Evolutionary conservation across 139 green algal species (phyloP).

Genomic region (Coccomyxa sp.): DNA sequence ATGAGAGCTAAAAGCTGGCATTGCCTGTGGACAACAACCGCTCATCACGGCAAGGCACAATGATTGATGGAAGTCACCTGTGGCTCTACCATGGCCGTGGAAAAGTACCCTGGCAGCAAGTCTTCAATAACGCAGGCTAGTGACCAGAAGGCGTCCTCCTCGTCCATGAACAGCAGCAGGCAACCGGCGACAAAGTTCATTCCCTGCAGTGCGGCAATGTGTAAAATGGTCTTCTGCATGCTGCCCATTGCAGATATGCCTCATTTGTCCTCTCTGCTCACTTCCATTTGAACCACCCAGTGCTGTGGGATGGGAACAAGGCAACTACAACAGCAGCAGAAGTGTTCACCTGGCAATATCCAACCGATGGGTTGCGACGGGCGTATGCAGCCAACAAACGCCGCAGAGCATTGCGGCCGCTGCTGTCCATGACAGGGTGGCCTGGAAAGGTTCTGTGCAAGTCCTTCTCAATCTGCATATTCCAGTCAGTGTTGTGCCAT

Average conservation of each 20-base stretch:
- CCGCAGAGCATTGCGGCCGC: slow-evolving; percentile 52
- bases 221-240: neutral
- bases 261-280: neutral
- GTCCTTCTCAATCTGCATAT: slow-evolving; percentile 81
- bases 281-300: neutral
- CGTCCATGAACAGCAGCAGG: slow-evolving; percentile 78
- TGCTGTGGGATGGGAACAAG: too few species aligned
- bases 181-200: slow-evolving; percentile 85
- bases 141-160: slow-evolving; percentile 90
- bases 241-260: neutral
- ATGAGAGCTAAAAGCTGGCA: neutral
- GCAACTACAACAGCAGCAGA: neutral
- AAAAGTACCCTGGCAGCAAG: slow-evolving; percentile 76
- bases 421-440: slow-evolving; percentile 62
- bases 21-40: neutral
- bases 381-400: slow-evolving; percentile 71
- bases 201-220: slow-evolving; percentile 33
- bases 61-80: slow-evolving; percentile 28
- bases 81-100: slow-evolving; percentile 68
- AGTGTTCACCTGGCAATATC: slow-evolving; percentile 74
- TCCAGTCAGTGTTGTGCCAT: slow-evolving; percentile 35
- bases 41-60: neutral
- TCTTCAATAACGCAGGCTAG: slow-evolving; percentile 69
- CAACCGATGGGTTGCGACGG: slow-evolving; percentile 61
- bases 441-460: slow-evolving; percentile 74